A percentile compares a stretch with the other conserved stretches of the same genome.
Evolutionary conservation across 257 asterid species (phyloP).

Genomic region (Nicotiana otophora): DNA sequence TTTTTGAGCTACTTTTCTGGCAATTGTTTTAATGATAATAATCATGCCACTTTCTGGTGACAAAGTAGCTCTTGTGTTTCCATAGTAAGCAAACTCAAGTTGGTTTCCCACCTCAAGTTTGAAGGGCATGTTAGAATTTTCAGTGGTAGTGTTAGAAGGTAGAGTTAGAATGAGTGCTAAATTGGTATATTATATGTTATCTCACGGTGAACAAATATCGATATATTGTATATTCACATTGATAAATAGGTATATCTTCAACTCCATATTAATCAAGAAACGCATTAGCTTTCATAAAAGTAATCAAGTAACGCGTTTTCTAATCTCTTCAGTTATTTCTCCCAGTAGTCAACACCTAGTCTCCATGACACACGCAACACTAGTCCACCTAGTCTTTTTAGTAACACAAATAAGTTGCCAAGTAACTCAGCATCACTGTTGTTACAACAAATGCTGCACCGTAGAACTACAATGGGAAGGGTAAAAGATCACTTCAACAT

Average conservation of each 20-base stretch:
- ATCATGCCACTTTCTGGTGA: not conserved
- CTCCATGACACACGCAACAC: not conserved
- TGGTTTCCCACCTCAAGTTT: not conserved
- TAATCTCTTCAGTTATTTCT: not conserved
- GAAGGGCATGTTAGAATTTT: not conserved
- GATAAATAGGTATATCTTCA: not conserved
- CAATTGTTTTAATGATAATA: not conserved
- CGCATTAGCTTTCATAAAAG: not conserved
- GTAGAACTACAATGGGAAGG: not conserved
- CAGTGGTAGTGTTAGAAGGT: not conserved
- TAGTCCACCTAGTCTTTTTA: not conserved
- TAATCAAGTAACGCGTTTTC: not conserved
- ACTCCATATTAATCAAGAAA: conserved; percentile 4
- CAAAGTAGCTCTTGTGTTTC: not conserved
- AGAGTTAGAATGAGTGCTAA: not conserved
- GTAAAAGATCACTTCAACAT: not conserved
- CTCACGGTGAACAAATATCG: not conserved
- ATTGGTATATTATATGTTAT: not conserved
- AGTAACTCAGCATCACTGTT: not conserved
- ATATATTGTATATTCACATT: not conserved
- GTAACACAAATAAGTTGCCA: not conserved
- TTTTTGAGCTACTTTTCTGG: not conserved
- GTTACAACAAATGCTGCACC: not conserved
- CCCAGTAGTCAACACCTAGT: not conserved
- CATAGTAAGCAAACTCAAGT: not conserved